Evolutionary conservation across 768 basidiomycete genomes (phyloP).

Genomic region (Glaciozyma martinii): DNA sequence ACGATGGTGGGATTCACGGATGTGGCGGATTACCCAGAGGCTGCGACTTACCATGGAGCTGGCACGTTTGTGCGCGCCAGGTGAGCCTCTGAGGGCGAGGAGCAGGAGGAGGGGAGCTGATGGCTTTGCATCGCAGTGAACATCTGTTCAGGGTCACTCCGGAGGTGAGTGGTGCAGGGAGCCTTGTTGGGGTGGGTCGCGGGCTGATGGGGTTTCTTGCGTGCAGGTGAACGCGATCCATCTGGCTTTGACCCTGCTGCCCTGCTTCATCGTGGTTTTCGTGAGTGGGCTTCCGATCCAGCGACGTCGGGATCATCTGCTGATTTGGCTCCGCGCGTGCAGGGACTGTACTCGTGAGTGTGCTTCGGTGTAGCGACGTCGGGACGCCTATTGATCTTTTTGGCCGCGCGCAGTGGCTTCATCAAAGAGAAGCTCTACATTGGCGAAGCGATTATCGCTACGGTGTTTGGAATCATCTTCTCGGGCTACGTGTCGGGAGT

Average conservation of each 20-base stretch:
- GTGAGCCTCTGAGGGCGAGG: too few relatives aligned
- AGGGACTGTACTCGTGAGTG: too few relatives aligned
- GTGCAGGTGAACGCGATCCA: constrained; percentile 32
- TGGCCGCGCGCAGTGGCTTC: constrained; percentile 41
- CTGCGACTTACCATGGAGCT: too few relatives aligned
- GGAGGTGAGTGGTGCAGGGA: neutral
- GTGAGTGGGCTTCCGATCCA: constrained; percentile 11
- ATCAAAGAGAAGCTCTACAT: constrained; percentile 86
- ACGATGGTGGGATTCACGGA: too few relatives aligned
- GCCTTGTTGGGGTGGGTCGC: neutral
- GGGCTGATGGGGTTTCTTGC: neutral
- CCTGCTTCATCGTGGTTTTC: constrained; percentile 32
- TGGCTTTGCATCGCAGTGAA: neutral
- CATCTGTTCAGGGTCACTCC: neutral
- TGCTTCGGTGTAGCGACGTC: too few relatives aligned
- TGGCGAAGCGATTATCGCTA: constrained; percentile 94
- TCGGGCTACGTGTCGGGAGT: constrained; percentile 32
- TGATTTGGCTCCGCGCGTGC: neutral
- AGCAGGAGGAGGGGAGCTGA: too few relatives aligned
- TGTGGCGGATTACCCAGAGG: too few relatives aligned
- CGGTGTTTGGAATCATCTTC: constrained; percentile 50
- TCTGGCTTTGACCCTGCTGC: constrained; percentile 23
- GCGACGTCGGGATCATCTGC: neutral
- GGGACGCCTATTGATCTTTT: neutral
- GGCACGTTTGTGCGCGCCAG: too few relatives aligned